These are phyloP conservation scores for Apiosordaria backusii DNA, from an alignment of 495 filamentous ascomycete genomes.

Conservation along the genomic window DNA sequence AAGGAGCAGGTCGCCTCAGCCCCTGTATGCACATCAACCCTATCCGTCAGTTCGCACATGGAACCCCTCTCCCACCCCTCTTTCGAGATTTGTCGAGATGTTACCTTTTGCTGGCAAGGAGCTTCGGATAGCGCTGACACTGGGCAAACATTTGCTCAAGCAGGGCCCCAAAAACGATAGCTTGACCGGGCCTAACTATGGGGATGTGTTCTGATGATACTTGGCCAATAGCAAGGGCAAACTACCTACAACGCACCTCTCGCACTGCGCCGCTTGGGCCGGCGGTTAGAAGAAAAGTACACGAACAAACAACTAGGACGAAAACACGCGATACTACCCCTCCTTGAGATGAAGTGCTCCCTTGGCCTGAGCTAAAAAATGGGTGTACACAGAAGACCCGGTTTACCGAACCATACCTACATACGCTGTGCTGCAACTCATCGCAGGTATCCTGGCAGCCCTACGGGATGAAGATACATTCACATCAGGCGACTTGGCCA, in stretches of 20 bases:
- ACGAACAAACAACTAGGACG: not conserved
- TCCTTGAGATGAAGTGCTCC: not conserved
- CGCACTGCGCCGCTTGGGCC: not conserved
- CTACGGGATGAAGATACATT: not conserved
- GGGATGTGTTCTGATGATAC: not conserved
- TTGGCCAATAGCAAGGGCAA: not conserved
- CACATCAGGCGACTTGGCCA: not conserved
- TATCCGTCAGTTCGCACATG: conserved; percentile 9
- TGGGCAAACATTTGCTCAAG: not conserved
- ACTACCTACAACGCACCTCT: conserved; percentile 18
- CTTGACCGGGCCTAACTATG: not conserved
- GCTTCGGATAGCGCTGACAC: not conserved
- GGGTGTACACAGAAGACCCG: not conserved
- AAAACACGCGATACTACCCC: not conserved
- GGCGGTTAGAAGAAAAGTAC: not conserved
- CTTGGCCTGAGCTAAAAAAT: not conserved
- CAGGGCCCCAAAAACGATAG: not conserved
- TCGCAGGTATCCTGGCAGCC: conserved; percentile 1
- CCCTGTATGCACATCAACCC: conserved; percentile 20
- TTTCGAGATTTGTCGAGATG: not conserved
- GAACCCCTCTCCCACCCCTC: not conserved
- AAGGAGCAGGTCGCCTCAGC: conserved; percentile 13
- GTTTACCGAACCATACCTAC: not conserved
- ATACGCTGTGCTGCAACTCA: not conserved
- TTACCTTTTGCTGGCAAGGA: not conserved